Conservation (phyloP, 1,284 basidiomycete genomes). For the Heterobasidion occidentale region DNA sequence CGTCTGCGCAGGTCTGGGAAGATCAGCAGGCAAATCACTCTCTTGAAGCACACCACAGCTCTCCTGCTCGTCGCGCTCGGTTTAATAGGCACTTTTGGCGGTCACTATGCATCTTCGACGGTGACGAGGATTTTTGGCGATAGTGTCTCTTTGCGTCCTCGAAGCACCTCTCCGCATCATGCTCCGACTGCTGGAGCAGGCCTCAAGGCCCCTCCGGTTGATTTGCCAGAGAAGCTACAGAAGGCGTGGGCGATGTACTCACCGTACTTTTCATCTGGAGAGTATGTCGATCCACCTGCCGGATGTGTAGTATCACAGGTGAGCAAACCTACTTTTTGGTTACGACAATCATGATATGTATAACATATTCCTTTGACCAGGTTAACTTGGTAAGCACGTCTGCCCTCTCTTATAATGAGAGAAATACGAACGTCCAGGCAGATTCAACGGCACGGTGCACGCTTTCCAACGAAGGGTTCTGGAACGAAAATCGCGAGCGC, state of each 20-base stretch:
- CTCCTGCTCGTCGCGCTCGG: too few relatives aligned
- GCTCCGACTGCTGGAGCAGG: too few relatives aligned
- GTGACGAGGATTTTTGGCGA: too few relatives aligned
- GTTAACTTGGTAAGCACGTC: not conserved
- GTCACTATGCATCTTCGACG: too few relatives aligned
- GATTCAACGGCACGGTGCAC: constrained; percentile 82
- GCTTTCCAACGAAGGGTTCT: constrained; percentile 63
- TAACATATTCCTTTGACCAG: not conserved
- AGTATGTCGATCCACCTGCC: constrained; percentile 4
- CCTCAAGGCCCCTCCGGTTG: not conserved
- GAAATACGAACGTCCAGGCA: constrained; percentile 18
- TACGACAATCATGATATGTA: too few relatives aligned
- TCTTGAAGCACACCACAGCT: too few relatives aligned
- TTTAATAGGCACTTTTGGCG: too few relatives aligned
- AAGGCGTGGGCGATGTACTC: constrained; percentile 1
- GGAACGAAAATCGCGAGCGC: constrained; percentile 38
- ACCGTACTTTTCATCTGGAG: constrained; percentile 5
- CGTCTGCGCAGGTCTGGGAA: too few relatives aligned
- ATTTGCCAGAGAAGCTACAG: not conserved
- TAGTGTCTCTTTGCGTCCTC: too few relatives aligned
- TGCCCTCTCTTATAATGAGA: not conserved
- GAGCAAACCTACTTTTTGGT: too few relatives aligned
- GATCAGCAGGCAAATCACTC: too few relatives aligned
- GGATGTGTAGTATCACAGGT: constrained; percentile 7
- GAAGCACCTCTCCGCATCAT: too few relatives aligned